Conservation (phyloP, 1,139 yeast genomes). For the Pichia inconspicua region DNA sequence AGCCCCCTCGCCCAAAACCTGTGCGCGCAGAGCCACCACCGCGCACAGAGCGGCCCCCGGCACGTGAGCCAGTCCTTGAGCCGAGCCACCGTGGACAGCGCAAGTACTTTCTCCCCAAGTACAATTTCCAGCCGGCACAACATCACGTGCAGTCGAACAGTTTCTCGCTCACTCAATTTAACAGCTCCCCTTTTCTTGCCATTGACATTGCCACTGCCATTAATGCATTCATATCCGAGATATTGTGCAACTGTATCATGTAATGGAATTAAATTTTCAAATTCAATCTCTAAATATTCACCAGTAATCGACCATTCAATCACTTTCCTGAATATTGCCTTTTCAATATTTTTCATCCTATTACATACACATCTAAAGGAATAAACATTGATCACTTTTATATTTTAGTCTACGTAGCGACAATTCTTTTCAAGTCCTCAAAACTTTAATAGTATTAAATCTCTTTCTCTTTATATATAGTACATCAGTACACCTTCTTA, state of each 20-base stretch:
- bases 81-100: constrained; percentile 10
- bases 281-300: not conserved
- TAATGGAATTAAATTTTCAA: not conserved
- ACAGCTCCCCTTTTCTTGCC: too few relatives aligned
- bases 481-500: too few relatives aligned
- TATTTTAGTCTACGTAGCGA: too few relatives aligned
- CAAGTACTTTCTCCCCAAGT: constrained; percentile 9
- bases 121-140: constrained; percentile 12
- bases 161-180: not conserved
- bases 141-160: constrained; percentile 8
- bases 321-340: not conserved
- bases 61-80: constrained; percentile 12
- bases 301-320: not conserved
- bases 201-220: too few relatives aligned
- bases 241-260: not conserved
- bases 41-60: constrained; percentile 2
- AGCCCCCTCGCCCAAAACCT: constrained; percentile 1
- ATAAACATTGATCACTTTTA: too few relatives aligned
- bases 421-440: too few relatives aligned
- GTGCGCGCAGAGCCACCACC: constrained; percentile 8
- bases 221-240: not conserved
- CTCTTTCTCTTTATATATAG: too few relatives aligned
- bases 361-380: too few relatives aligned
- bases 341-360: too few relatives aligned
- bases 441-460: too few relatives aligned